Evolutionary conservation across 352 stramenopile species (phyloP).

Genomic region (Phytophthora chlamydospora): DNA sequence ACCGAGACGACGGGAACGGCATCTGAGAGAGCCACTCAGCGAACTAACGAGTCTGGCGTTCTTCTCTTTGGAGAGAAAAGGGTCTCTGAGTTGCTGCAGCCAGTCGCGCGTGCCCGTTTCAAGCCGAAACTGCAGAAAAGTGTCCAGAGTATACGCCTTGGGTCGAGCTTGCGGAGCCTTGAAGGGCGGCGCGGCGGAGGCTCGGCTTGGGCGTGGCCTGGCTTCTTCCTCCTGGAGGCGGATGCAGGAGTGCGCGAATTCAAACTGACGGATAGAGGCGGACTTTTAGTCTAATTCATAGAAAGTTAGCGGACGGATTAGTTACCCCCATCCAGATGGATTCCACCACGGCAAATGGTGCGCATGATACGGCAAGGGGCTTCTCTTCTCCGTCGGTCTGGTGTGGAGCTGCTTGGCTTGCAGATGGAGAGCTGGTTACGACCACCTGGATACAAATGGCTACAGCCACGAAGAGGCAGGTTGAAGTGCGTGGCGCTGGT

Average conservation of each 20-base stretch:
- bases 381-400: no score
- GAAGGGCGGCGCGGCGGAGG: neutral
- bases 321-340: neutral
- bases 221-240: conserved; percentile 12
- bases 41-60: neutral
- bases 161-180: neutral
- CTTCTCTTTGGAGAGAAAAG: neutral
- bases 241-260: conserved; percentile 5
- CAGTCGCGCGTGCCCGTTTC: conserved; percentile 15
- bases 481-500: no score
- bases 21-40: conserved; percentile 6
- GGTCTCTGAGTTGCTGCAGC: neutral
- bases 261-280: conserved; percentile 17
- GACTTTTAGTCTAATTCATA: conserved; percentile 21
- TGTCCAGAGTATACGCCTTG: neutral
- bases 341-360: neutral
- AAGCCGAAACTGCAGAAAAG: conserved; percentile 26
- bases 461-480: no score
- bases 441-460: no score
- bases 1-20: conserved; percentile 44
- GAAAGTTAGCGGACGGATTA: conserved; percentile 22
- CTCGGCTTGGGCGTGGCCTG: conserved; percentile 4
- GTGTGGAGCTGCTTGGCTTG: no score
- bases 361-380: no score
- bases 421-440: no score